Conservation (phyloP, 352 stramenopile genomes). For the Phytophthora boehmeriae region DNA sequence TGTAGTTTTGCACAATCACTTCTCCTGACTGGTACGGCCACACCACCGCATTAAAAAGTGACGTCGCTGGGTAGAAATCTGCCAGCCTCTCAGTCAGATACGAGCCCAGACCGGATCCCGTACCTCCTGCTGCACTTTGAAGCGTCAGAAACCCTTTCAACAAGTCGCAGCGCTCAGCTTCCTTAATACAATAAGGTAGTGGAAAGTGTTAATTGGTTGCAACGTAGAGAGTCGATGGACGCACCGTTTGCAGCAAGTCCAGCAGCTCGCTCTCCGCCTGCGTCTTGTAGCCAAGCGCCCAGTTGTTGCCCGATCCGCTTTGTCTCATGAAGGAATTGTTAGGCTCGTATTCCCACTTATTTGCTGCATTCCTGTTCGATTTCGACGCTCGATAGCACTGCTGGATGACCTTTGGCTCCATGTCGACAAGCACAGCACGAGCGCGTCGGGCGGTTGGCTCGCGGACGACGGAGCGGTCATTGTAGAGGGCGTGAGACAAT, state of each 20-base stretch:
- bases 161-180: conserved; percentile 74
- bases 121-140: conserved; percentile 88
- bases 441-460: conserved; percentile 21
- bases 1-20: conserved; percentile 92
- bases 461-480: conserved; percentile 33
- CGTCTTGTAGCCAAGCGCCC: conserved; percentile 65
- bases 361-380: not conserved
- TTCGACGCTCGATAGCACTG: conserved; percentile 38
- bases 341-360: conserved; percentile 53
- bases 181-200: conserved; percentile 28
- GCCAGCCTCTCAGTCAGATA: conserved; percentile 77
- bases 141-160: conserved; percentile 75
- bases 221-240: not conserved
- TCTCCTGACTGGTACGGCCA: conserved; percentile 87
- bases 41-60: conserved; percentile 76
- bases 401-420: conserved; percentile 83
- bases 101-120: conserved; percentile 86
- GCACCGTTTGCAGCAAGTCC: conserved; percentile 58
- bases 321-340: conserved; percentile 60
- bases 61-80: conserved; percentile 61
- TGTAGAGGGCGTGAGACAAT: conserved; percentile 10
- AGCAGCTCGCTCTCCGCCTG: conserved; percentile 47
- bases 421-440: conserved; percentile 81
- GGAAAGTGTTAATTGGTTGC: not conserved
- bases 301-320: conserved; percentile 84